phyloP scores from a whole-genome alignment of 2,329 filamentous ascomycete species.

The Rhinocladiella similis region DNA sequence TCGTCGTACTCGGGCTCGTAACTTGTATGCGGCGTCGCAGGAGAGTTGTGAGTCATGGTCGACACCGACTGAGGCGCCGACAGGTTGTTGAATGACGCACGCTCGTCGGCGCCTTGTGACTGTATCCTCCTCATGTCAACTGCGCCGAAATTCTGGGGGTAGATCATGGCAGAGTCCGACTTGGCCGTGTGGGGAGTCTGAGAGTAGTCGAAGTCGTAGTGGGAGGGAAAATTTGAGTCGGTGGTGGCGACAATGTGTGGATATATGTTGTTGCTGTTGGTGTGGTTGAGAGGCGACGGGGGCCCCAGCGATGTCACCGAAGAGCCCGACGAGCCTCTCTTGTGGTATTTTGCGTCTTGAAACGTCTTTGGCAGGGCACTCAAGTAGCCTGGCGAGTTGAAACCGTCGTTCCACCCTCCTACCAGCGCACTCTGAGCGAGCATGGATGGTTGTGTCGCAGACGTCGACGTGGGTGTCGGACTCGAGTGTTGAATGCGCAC shows the following conservation, averaged over 20 bases:
- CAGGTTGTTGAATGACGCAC: constrained; percentile 51
- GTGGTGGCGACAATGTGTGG: constrained; percentile 46
- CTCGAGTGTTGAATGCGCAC: constrained; percentile 28
- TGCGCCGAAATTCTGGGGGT: constrained; percentile 50
- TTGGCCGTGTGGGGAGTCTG: constrained; percentile 39
- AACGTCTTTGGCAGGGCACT: constrained; percentile 29
- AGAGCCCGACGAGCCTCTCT: constrained; percentile 42
- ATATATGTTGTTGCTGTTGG: constrained; percentile 35
- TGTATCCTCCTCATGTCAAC: constrained; percentile 64
- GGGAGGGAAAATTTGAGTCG: constrained; percentile 45
- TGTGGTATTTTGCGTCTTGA: constrained; percentile 35
- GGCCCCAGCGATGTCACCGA: constrained; percentile 47
- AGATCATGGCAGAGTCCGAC: constrained; percentile 55
- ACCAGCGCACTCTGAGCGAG: constrained; percentile 25
- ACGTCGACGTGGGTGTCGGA: constrained; percentile 16
- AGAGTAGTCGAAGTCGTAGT: constrained; percentile 36
- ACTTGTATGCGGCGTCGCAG: constrained; percentile 59
- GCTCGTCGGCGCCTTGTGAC: constrained; percentile 48
- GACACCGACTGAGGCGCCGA: constrained; percentile 60
- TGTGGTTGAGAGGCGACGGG: constrained; percentile 40
- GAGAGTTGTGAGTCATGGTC: constrained; percentile 61
- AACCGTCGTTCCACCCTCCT: constrained; percentile 28
- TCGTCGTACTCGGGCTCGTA: constrained; percentile 56
- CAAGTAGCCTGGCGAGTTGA: constrained; percentile 20
- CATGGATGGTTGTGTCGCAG: constrained; percentile 24